Evolutionary conservation across 2,329 filamentous ascomycete species (phyloP).

Genomic region (Exophiala calicioides): DNA sequence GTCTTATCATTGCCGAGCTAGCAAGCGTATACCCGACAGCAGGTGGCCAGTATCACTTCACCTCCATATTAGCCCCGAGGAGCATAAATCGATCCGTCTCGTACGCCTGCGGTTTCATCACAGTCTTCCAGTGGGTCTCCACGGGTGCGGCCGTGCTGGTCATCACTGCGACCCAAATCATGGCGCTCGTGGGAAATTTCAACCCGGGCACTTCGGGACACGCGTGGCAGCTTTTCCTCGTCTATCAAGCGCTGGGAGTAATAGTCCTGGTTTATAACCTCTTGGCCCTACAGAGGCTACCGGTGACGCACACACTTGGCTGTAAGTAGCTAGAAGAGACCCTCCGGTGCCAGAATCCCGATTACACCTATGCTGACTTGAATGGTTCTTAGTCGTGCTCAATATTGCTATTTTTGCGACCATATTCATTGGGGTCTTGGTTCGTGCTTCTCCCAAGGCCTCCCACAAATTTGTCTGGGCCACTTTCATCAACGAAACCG

Average conservation of each 20-base stretch:
- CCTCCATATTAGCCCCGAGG: constrained; percentile 32
- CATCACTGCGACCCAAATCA: constrained; percentile 28
- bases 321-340: too few species aligned
- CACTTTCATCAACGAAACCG: constrained; percentile 15
- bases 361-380: neutral
- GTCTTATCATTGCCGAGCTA: constrained; percentile 34
- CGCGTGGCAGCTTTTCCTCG: constrained; percentile 28
- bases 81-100: constrained; percentile 26
- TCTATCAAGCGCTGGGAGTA: constrained; percentile 22
- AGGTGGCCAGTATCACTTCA: constrained; percentile 36
- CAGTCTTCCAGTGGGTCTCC: constrained; percentile 32
- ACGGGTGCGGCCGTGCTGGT: constrained; percentile 24
- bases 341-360: too few species aligned
- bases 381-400: constrained; percentile 1
- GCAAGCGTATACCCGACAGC: constrained; percentile 35
- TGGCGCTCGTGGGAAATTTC: constrained; percentile 19
- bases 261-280: constrained; percentile 27
- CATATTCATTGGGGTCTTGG: constrained; percentile 33
- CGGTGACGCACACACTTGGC: neutral
- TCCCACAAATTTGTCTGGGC: constrained; percentile 18
- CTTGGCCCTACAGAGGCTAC: neutral
- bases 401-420: constrained; percentile 33
- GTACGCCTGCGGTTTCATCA: constrained; percentile 31
- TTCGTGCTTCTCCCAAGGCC: constrained; percentile 20
- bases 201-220: constrained; percentile 14